A percentile compares a stretch with the other conserved stretches of the same genome.
Evolutionary conservation across 805 yeast genomes (phyloP).

Genomic region (Cyberlindnera euphorbiiphila): DNA sequence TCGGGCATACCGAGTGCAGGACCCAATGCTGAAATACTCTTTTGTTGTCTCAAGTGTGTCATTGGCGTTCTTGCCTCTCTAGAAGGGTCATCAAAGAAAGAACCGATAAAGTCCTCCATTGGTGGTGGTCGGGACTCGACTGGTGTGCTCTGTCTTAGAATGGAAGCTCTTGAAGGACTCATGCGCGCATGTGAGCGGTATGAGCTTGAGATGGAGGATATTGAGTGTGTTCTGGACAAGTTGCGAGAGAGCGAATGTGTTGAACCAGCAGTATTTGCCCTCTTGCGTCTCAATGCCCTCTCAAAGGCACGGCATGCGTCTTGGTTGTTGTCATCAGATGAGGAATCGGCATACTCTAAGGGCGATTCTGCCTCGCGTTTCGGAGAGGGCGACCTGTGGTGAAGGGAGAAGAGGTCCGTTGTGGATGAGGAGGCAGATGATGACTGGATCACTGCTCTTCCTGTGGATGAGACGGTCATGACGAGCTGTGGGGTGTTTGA

Average conservation of each 20-base stretch:
- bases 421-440: constrained; percentile 25
- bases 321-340: constrained; percentile 15
- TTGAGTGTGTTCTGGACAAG: constrained; percentile 23
- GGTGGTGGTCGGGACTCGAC: constrained; percentile 13
- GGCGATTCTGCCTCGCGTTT: constrained; percentile 21
- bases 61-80: constrained; percentile 11
- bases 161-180: constrained; percentile 22
- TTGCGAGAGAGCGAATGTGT: constrained; percentile 12
- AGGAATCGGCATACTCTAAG: constrained; percentile 10
- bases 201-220: constrained; percentile 23
- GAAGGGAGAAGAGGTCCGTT: constrained; percentile 21
- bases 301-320: constrained; percentile 24
- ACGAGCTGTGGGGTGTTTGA: constrained; percentile 16
- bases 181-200: constrained; percentile 15
- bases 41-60: constrained; percentile 16
- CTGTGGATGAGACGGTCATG: constrained; percentile 18
- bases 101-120: constrained; percentile 16
- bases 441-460: constrained; percentile 17
- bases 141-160: constrained; percentile 23
- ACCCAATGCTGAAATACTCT: constrained; percentile 22
- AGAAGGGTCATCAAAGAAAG: constrained; percentile 21
- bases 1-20: constrained; percentile 21
- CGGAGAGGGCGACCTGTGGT: constrained; percentile 27
- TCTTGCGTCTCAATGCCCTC: constrained; percentile 24
- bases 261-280: constrained; percentile 27